These are phyloP conservation scores for Aspergillus sp. DNA, from an alignment of 2,329 filamentous ascomycete genomes.

Conservation along the genomic window DNA sequence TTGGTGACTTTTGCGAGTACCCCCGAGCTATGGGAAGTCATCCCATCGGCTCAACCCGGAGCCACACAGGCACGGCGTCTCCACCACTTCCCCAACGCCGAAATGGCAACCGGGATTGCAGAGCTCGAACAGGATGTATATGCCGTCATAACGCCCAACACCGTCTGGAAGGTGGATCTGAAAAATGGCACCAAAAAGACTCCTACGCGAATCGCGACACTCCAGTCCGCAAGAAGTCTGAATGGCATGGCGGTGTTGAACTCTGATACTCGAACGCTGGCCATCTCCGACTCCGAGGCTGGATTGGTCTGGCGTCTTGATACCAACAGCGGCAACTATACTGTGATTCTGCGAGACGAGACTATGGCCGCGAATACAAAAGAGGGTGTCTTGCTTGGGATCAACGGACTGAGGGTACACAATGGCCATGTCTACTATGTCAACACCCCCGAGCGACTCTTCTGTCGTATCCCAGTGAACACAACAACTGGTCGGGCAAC, in stretches of 20 bases:
- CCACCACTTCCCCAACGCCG: constrained; percentile 7
- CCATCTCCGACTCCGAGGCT: constrained; percentile 10
- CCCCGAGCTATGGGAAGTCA: constrained; percentile 13
- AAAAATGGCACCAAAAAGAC: background rate
- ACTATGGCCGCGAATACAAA: constrained; percentile 6
- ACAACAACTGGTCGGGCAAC: constrained; percentile 7
- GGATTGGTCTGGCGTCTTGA: constrained; percentile 12
- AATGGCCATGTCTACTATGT: constrained; percentile 12
- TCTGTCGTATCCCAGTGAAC: constrained; percentile 13
- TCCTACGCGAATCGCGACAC: constrained; percentile 4
- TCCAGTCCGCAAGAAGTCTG: constrained; percentile 8
- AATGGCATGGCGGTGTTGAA: constrained; percentile 12
- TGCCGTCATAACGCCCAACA: constrained; percentile 11
- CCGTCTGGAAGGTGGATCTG: constrained; percentile 12
- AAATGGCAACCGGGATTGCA: constrained; percentile 9
- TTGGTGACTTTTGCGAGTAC: constrained; percentile 19
- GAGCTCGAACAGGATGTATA: constrained; percentile 10
- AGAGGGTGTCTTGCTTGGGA: constrained; percentile 5
- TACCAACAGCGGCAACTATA: constrained; percentile 7
- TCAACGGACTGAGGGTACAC: constrained; percentile 10
- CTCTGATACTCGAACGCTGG: constrained; percentile 2
- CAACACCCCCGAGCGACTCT: constrained; percentile 10
- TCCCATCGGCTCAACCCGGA: background rate
- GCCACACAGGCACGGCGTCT: constrained; percentile 6
- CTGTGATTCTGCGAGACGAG: constrained; percentile 9